These are phyloP conservation scores for Heterobasidion annosum DNA, from an alignment of 1,284 basidiomycete species.

Conservation along the genomic window DNA sequence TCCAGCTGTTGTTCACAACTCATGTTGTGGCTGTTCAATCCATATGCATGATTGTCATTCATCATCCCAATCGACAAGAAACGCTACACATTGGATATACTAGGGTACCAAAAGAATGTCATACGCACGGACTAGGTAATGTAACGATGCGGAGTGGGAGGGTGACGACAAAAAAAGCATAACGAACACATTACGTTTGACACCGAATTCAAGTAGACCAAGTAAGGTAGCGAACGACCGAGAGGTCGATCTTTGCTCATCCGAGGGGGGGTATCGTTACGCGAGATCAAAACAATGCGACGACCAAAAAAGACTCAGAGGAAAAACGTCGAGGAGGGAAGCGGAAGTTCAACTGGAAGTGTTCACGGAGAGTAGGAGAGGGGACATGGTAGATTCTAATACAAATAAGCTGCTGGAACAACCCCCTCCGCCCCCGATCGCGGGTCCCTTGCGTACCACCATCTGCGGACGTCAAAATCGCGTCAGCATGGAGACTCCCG, in stretches of 20 bases:
- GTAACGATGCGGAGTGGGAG: neutral
- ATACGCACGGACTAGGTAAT: conserved; percentile 1
- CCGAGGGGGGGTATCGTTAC: neutral
- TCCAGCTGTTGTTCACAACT: too few relatives aligned
- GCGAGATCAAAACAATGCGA: neutral
- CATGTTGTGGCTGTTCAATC: neutral
- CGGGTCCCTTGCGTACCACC: conserved; percentile 86
- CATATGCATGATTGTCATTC: conserved; percentile 2
- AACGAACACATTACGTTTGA: neutral
- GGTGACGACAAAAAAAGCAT: neutral
- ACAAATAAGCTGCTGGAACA: conserved; percentile 83
- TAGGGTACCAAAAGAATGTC: neutral
- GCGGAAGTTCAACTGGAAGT: neutral
- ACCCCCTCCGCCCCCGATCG: conserved; percentile 77
- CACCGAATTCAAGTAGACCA: neutral
- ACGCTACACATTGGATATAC: neutral
- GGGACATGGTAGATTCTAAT: conserved; percentile 29
- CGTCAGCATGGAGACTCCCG: conserved; percentile 1
- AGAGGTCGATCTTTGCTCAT: neutral
- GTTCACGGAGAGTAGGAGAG: neutral
- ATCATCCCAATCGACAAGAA: neutral
- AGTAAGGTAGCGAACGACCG: neutral
- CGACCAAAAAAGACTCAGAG: neutral
- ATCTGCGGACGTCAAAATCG: conserved; percentile 35
- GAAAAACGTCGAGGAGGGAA: conserved; percentile 4